Conservation (phyloP, 257 asterid species). For the Lycium barbarum region DNA sequence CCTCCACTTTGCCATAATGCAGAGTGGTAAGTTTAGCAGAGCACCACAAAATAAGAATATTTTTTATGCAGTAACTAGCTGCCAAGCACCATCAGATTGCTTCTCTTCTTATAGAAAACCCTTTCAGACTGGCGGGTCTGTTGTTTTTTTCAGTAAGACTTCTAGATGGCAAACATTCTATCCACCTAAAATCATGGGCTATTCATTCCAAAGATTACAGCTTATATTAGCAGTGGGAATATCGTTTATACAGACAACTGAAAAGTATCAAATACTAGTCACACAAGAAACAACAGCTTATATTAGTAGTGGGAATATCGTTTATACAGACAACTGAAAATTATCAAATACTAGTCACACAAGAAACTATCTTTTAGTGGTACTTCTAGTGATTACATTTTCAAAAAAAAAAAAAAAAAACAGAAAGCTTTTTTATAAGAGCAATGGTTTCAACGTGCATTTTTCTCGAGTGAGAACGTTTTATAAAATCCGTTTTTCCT, state of each 20-base stretch:
- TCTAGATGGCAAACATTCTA: not conserved
- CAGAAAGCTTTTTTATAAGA: not conserved
- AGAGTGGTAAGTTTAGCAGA: not conserved
- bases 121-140: conserved; percentile 2
- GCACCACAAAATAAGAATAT: not conserved
- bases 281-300: too few species aligned
- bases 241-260: not conserved
- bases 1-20: not conserved
- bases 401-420: not conserved
- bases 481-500: not conserved
- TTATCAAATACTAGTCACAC: not conserved
- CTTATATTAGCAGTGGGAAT: not conserved
- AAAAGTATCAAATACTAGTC: not conserved
- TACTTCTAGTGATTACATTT: not conserved
- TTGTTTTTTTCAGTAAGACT: conserved; percentile 8
- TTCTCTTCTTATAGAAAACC: not conserved
- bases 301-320: not conserved
- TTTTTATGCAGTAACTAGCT: not conserved
- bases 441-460: not conserved
- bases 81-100: not conserved
- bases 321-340: conserved; percentile 16
- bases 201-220: not conserved
- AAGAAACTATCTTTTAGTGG: not conserved
- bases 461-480: not conserved
- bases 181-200: conserved; percentile 17